These are phyloP conservation scores for Puccinia triticina DNA, from an alignment of 1,284 basidiomycete genomes.

Conservation along the genomic window DNA sequence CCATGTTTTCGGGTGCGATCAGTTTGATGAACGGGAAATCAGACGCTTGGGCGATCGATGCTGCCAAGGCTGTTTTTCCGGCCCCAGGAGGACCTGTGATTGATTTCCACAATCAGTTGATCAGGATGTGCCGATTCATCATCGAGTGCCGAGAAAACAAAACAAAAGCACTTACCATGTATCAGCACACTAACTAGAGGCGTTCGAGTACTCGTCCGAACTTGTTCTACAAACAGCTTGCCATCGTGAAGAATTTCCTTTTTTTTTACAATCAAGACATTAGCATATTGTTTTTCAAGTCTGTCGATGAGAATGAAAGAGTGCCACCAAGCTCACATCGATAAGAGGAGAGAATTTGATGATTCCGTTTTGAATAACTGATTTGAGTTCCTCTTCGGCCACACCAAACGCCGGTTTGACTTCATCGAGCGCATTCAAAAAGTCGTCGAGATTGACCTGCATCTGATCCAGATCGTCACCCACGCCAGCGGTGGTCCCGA, in stretches of 20 bases:
- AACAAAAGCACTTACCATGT: conserved; percentile 70
- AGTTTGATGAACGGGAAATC: conserved; percentile 98
- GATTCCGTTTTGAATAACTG: conserved; percentile 95
- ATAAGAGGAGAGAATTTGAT: conserved; percentile 80
- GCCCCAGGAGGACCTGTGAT: conserved; percentile 73
- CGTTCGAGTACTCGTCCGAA: conserved; percentile 83
- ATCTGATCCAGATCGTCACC: conserved; percentile 92
- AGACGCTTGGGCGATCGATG: conserved; percentile 89
- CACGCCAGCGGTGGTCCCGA: conserved; percentile 94
- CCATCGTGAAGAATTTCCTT: conserved; percentile 87
- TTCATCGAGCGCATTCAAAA: conserved; percentile 88
- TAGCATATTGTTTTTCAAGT: background rate
- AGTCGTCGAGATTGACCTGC: conserved; percentile 84
- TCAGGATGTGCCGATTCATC: background rate
- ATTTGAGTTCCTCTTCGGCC: conserved; percentile 90
- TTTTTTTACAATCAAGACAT: background rate
- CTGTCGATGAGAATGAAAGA: background rate
- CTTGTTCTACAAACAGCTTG: conserved; percentile 92
- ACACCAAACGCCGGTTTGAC: conserved; percentile 98
- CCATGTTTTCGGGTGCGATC: conserved; percentile 94
- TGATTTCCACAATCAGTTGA: background rate
- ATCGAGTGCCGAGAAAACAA: background rate
- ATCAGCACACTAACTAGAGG: conserved; percentile 88
- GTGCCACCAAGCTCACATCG: conserved; percentile 66
- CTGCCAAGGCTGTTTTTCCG: conserved; percentile 94